phyloP scores from a whole-genome alignment of 2,329 filamentous ascomycete species.

The Domatiomyces catenatus region DNA sequence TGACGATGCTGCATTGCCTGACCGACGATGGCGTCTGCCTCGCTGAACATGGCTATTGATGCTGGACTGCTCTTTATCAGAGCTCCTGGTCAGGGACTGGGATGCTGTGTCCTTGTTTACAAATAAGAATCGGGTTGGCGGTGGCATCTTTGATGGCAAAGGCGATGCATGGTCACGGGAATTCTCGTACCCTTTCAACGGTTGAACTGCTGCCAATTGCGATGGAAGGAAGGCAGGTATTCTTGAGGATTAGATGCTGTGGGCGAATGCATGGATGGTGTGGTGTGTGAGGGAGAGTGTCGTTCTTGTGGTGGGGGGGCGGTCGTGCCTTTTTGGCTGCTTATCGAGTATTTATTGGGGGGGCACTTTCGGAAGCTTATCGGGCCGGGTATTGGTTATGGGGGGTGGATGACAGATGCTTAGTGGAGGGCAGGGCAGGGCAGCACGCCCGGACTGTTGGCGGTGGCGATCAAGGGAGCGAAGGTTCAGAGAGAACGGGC shows the following conservation, averaged over 20 bases:
- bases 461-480: neutral
- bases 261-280: neutral
- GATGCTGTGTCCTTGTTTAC: constrained; percentile 7
- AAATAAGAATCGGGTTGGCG: constrained; percentile 4
- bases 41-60: constrained; percentile 8
- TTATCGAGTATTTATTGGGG: too few relatives aligned
- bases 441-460: neutral
- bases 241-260: neutral
- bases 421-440: neutral
- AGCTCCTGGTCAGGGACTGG: constrained; percentile 4
- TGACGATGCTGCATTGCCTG: neutral
- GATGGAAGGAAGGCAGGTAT: neutral
- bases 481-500: too few relatives aligned
- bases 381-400: too few relatives aligned
- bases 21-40: neutral
- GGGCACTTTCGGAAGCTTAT: too few relatives aligned
- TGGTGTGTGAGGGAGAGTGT: neutral
- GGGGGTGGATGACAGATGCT: too few relatives aligned
- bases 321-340: too few relatives aligned
- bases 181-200: neutral
- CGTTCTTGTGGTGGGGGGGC: neutral
- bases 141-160: neutral
- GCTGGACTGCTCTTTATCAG: constrained; percentile 5
- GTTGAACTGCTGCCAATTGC: neutral
- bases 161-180: neutral